These are phyloP conservation scores for Apiospora sp. DNA, from an alignment of 2,329 filamentous ascomycete species.

Conservation along the genomic window DNA sequence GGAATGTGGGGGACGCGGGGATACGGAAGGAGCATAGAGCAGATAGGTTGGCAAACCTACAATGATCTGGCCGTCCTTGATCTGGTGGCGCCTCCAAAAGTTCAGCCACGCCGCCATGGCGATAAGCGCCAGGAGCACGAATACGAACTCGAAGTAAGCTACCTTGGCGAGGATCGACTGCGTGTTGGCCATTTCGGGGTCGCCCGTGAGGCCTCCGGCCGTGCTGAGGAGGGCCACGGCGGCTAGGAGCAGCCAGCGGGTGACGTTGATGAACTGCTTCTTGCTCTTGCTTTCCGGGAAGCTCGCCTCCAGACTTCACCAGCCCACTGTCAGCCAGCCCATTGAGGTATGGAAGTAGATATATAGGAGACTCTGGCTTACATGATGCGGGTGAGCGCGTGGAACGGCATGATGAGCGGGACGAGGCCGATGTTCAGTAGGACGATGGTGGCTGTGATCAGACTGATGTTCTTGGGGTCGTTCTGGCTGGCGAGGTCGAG, in stretches of 20 bases:
- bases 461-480: constrained; percentile 2
- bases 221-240: constrained; percentile 20
- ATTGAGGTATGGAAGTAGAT: background rate
- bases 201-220: constrained; percentile 6
- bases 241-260: background rate
- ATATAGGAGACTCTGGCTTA: background rate
- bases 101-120: background rate
- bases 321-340: background rate
- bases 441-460: constrained; percentile 23
- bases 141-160: constrained; percentile 11
- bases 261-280: background rate
- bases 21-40: background rate
- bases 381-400: constrained; percentile 18
- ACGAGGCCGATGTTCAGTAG: constrained; percentile 27
- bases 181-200: background rate
- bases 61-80: background rate
- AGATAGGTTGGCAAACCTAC: background rate
- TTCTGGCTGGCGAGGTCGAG: background rate
- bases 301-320: constrained; percentile 3
- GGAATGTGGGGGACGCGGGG: background rate
- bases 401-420: constrained; percentile 25
- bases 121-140: background rate
- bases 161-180: constrained; percentile 13
- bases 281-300: constrained; percentile 5
- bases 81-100: background rate